A percentile compares a stretch with the other conserved stretches of the same genome.
These are phyloP conservation scores for Curvularia lunata DNA, from an alignment of 2,329 filamentous ascomycete genomes.

Conservation along the genomic window DNA sequence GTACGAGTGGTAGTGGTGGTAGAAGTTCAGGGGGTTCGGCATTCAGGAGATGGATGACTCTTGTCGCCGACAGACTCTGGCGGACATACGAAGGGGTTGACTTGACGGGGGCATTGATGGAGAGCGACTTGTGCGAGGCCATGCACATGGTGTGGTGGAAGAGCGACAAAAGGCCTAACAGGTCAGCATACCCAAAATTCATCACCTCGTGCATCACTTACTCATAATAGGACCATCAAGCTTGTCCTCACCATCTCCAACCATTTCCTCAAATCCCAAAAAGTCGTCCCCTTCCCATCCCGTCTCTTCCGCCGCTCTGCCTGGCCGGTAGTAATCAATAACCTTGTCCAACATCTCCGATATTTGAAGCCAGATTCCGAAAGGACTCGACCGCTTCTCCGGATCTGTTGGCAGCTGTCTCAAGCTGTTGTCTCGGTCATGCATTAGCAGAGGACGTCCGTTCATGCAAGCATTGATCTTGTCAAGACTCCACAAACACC, in stretches of 20 bases:
- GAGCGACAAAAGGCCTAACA: slow-evolving; percentile 58
- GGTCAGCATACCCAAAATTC: slow-evolving; percentile 20
- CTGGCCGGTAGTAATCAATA: slow-evolving; percentile 56
- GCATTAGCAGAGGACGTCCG: slow-evolving; percentile 56
- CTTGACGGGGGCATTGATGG: slow-evolving; percentile 53
- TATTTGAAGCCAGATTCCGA: slow-evolving; percentile 56
- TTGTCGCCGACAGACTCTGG: slow-evolving; percentile 62
- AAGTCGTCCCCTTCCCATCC: slow-evolving; percentile 57
- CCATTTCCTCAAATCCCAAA: slow-evolving; percentile 54
- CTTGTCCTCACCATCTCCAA: slow-evolving; percentile 50
- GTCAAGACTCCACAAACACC: slow-evolving; percentile 58
- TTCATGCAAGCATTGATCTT: slow-evolving; percentile 57
- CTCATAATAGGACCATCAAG: slow-evolving; percentile 47
- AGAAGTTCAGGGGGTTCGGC: slow-evolving; percentile 55
- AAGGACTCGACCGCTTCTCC: slow-evolving; percentile 55
- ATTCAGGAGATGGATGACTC: slow-evolving; percentile 60
- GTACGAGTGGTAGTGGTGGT: slow-evolving; percentile 61
- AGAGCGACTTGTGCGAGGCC: slow-evolving; percentile 60
- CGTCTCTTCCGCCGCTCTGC: slow-evolving; percentile 49
- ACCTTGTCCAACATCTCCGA: slow-evolving; percentile 55
- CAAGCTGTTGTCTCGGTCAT: slow-evolving; percentile 56
- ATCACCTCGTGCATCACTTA: slow-evolving; percentile 20
- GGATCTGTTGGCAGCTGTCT: slow-evolving; percentile 50
- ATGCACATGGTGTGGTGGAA: slow-evolving; percentile 65
- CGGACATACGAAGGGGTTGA: slow-evolving; percentile 60